A percentile compares a stretch with the other conserved stretches of the same genome.
Conservation (phyloP, 192 early-diverging fungal species). For the Backusella liffmaniae region DNA sequence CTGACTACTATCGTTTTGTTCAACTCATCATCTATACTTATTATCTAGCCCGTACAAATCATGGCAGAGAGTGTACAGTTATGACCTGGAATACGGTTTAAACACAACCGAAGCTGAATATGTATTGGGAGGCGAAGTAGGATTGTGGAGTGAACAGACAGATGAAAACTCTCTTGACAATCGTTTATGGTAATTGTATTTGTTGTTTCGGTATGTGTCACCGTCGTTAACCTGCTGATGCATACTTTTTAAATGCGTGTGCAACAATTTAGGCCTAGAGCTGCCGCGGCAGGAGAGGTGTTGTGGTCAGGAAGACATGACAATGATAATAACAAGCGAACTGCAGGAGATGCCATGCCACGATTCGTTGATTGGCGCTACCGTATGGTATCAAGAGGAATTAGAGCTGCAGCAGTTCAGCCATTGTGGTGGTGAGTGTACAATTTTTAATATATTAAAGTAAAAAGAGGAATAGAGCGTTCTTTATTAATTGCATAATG, state of each 20-base stretch:
- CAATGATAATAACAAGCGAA: slow-evolving; percentile 48
- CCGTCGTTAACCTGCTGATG: neutral
- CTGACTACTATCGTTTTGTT: neutral
- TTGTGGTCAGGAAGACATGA: slow-evolving; percentile 42
- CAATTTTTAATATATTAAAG: neutral
- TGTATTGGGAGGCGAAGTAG: slow-evolving; percentile 72
- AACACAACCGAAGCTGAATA: slow-evolving; percentile 45
- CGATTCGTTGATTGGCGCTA: slow-evolving; percentile 73
- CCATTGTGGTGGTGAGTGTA: slow-evolving; percentile 38
- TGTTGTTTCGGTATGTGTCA: neutral
- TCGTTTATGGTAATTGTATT: slow-evolving; percentile 53
- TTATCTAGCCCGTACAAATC: slow-evolving; percentile 64
- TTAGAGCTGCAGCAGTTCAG: slow-evolving; percentile 70
- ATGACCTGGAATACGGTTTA: slow-evolving; percentile 60
- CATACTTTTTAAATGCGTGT: neutral
- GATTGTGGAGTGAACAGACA: slow-evolving; percentile 72
- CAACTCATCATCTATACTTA: neutral
- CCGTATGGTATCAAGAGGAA: slow-evolving; percentile 65
- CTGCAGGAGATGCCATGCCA: slow-evolving; percentile 56
- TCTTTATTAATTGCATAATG: neutral
- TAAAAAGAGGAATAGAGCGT: neutral
- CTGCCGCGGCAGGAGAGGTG: slow-evolving; percentile 69
- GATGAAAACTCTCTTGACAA: slow-evolving; percentile 63
- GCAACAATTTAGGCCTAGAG: slow-evolving; percentile 46
- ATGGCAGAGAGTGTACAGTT: slow-evolving; percentile 75